Evolutionary conservation across 1,284 basidiomycete species (phyloP).

Genomic region (Sporisorium scitamineum): DNA sequence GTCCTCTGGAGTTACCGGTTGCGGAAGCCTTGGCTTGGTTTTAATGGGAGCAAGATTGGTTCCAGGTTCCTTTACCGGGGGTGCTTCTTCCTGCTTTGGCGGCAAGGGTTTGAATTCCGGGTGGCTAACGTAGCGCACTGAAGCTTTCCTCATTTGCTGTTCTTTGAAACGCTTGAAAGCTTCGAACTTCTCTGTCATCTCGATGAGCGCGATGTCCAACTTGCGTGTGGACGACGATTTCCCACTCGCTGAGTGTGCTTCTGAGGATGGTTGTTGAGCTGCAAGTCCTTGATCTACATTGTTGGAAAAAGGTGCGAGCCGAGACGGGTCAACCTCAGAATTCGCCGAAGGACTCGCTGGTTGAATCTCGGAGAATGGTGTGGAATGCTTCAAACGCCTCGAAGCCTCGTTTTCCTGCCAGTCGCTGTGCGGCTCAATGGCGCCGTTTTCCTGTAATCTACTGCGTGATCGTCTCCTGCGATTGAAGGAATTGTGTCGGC

Average conservation of each 20-base stretch:
- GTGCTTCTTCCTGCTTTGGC: background rate
- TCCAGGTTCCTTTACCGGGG: background rate
- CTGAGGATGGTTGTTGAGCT: background rate
- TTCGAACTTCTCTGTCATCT: conserved; percentile 8
- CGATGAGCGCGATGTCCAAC: conserved; percentile 3
- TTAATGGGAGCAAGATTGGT: conserved; percentile 14
- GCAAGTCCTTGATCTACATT: background rate
- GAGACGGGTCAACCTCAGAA: background rate
- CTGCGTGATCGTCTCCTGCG: background rate
- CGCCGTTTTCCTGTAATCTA: background rate
- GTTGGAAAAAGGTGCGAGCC: too few species aligned
- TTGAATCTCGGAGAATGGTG: background rate
- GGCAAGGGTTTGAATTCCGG: conserved; percentile 9
- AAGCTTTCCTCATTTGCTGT: conserved; percentile 14
- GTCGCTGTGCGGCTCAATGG: background rate
- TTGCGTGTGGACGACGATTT: background rate
- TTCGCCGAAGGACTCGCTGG: background rate
- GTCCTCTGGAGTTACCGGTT: conserved; percentile 7
- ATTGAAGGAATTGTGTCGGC: background rate
- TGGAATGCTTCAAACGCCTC: background rate
- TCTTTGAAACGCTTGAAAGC: conserved; percentile 8
- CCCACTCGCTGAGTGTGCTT: background rate
- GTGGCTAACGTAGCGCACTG: conserved; percentile 28
- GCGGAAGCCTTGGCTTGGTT: background rate
- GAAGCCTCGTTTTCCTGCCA: background rate